Conservation (phyloP, 1,139 yeast species). For the Saccharomyces hybrid region DNA sequence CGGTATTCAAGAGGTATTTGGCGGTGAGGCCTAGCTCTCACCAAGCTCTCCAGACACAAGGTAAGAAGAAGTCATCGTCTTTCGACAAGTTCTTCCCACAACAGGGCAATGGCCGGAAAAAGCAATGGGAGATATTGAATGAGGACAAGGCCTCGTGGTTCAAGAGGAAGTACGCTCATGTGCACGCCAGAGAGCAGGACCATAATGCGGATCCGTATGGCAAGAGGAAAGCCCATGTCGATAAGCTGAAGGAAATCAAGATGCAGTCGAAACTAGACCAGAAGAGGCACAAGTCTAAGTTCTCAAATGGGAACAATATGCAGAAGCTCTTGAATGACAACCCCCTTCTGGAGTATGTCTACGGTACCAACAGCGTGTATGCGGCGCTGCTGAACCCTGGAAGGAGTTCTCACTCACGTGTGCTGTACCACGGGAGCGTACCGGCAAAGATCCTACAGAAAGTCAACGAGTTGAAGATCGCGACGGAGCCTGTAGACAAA, state of each 20-base stretch:
- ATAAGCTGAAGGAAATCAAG: conserved; percentile 11
- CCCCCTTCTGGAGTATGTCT: conserved; percentile 60
- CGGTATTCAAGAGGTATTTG: not conserved
- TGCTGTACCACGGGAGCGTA: conserved; percentile 43
- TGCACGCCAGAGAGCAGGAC: conserved; percentile 42
- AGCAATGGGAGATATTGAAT: conserved; percentile 55
- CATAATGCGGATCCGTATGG: conserved; percentile 19
- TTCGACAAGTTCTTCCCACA: not conserved
- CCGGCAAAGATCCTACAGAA: conserved; percentile 37
- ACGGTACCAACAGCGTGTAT: conserved; percentile 67
- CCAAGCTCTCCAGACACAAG: not conserved
- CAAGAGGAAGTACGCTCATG: conserved; percentile 48
- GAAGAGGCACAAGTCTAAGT: conserved; percentile 13
- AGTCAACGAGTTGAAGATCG: conserved; percentile 42
- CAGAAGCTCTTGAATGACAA: conserved; percentile 15
- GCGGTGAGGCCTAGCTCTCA: not conserved
- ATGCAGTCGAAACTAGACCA: conserved; percentile 8
- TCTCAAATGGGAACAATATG: not conserved
- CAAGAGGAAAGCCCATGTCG: conserved; percentile 14
- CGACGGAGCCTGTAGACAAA: conserved; percentile 40
- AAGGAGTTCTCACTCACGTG: conserved; percentile 44
- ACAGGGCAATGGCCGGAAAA: conserved; percentile 14
- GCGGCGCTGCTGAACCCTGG: conserved; percentile 58
- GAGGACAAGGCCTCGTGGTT: conserved; percentile 50
- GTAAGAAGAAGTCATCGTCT: not conserved